A percentile compares a stretch with the other conserved stretches of the same genome.
These are phyloP conservation scores for Stachybotrys elegans DNA, from an alignment of 2,329 filamentous ascomycete genomes.

Conservation along the genomic window DNA sequence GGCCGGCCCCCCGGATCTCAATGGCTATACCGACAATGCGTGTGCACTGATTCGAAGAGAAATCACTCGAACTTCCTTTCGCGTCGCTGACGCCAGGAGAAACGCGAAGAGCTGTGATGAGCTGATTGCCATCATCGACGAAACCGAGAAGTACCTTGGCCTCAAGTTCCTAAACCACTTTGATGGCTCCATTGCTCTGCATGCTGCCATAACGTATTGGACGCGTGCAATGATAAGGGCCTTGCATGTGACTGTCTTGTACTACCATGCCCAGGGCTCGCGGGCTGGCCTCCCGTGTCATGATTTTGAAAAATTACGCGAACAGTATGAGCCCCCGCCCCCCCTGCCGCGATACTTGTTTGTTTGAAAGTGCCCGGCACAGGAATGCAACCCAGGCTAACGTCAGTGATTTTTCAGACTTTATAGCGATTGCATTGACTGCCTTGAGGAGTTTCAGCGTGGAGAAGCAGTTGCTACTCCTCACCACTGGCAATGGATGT, in stretches of 20 bases:
- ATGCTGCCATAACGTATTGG: constrained; percentile 10
- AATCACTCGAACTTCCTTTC: constrained; percentile 9
- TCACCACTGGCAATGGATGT: constrained; percentile 13
- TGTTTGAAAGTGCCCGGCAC: no score
- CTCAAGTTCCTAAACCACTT: constrained; percentile 11
- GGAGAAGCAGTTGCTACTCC: constrained; percentile 9
- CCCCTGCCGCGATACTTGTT: no score
- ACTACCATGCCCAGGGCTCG: constrained; percentile 9
- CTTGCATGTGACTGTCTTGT: constrained; percentile 10
- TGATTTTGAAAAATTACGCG: constrained; percentile 9
- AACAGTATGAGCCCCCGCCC: constrained; percentile 7
- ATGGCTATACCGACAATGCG: constrained; percentile 11
- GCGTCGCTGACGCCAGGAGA: constrained; percentile 8
- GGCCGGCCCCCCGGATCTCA: constrained; percentile 7
- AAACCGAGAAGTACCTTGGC: constrained; percentile 9
- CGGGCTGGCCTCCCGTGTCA: constrained; percentile 10
- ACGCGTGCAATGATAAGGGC: constrained; percentile 10
- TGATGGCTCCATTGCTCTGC: constrained; percentile 11
- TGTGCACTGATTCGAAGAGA: constrained; percentile 10
- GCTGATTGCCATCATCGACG: constrained; percentile 9
- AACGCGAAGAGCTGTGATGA: constrained; percentile 7
- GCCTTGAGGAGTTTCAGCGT: constrained; percentile 11
- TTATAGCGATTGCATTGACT: constrained; percentile 11
- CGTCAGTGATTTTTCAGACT: constrained; percentile 6
- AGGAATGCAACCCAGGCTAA: no score